Base-by-base conservation (phyloP, 2,329 filamentous ascomycete genomes). In the Hymenoscyphus fructigenus region DNA sequence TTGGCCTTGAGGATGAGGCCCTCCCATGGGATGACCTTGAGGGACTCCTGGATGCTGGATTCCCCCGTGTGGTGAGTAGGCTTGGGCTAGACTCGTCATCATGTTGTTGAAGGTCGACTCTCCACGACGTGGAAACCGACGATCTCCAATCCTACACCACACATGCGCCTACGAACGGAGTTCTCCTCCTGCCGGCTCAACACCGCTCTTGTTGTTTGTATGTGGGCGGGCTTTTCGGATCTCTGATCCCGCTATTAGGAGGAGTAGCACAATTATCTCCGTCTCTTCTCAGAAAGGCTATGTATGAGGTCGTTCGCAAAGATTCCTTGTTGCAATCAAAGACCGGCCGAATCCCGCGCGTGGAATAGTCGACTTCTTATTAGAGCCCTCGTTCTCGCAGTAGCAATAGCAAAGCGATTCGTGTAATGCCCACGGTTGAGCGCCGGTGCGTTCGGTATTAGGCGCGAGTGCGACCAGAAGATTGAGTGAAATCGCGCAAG, bases 21-120 rank as follows among this genome's bases (percentile, higher is more conserved):
- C 86, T 47, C 84, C 82, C 77, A 84, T 84, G 50, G 82, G 82
- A 70, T 85, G 83, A 57, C 81, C 82, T 71, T 82, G 83, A 64
- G 85, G 84, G 70, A 90, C 86, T 70, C 87, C 88, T 68, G 89
- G 88, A 76, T 91, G 88, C 73, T 88, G 89, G 86, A 92, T 90
- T 75, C 82, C 86, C 70, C 88, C 87, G 80, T 91, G 89, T 77
- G 88, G 88, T 77, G 88, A 88, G 74, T 87, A 91, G 74, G 85
- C 82, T 72, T 85, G 85, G 69, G 81, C 82, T 79, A 89, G 85
- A 78, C 85, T 88, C 68, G 88, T 84, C 89, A 92, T 92, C 88
- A 90, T 91, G 76, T 78, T 84, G 76, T 69, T 72, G 66, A 64
- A 67, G 64, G 65, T 70, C 67, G 69, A 69, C 75, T 81, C 83